These are phyloP conservation scores for Eurotiales sp. DNA, from an alignment of 2,329 filamentous ascomycete species.

Conservation along the genomic window DNA sequence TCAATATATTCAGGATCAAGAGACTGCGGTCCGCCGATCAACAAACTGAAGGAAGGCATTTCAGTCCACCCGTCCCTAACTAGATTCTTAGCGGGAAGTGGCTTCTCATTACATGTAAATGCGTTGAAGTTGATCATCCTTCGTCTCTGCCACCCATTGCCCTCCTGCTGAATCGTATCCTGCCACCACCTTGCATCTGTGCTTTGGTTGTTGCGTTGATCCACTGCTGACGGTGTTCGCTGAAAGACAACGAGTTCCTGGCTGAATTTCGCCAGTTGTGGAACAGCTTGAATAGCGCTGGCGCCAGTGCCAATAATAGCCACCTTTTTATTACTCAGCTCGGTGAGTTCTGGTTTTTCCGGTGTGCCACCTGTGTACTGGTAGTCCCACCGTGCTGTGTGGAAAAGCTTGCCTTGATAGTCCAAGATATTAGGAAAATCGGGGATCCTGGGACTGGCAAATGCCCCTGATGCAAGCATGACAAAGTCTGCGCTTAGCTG, in stretches of 20 bases:
- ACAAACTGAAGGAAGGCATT: conserved; percentile 14
- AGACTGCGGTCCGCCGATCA: conserved; percentile 17
- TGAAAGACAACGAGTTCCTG: conserved; percentile 39
- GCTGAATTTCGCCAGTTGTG: conserved; percentile 33
- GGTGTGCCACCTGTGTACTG: conserved; percentile 36
- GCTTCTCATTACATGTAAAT: conserved; percentile 18
- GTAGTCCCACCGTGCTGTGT: conserved; percentile 25
- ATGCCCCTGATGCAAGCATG: conserved; percentile 28
- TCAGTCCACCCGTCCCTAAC: conserved; percentile 28
- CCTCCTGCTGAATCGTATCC: conserved; percentile 3
- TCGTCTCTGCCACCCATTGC: conserved; percentile 25
- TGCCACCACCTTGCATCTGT: conserved; percentile 20
- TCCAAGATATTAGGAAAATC: conserved; percentile 20
- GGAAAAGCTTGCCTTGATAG: conserved; percentile 23
- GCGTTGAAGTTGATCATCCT: conserved; percentile 27
- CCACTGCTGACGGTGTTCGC: conserved; percentile 37
- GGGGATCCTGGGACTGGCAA: conserved; percentile 21
- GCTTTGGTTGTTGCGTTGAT: conserved; percentile 26
- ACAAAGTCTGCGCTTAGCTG: conserved; percentile 37
- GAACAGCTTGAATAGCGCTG: conserved; percentile 41
- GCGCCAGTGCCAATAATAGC: conserved; percentile 46
- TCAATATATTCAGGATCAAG: conserved; percentile 25
- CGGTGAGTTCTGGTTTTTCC: conserved; percentile 39
- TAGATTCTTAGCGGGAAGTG: conserved; percentile 16
- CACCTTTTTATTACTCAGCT: conserved; percentile 40